These are phyloP conservation scores for Irpex lacteus DNA, from an alignment of 1,284 basidiomycete species.

Conservation along the genomic window DNA sequence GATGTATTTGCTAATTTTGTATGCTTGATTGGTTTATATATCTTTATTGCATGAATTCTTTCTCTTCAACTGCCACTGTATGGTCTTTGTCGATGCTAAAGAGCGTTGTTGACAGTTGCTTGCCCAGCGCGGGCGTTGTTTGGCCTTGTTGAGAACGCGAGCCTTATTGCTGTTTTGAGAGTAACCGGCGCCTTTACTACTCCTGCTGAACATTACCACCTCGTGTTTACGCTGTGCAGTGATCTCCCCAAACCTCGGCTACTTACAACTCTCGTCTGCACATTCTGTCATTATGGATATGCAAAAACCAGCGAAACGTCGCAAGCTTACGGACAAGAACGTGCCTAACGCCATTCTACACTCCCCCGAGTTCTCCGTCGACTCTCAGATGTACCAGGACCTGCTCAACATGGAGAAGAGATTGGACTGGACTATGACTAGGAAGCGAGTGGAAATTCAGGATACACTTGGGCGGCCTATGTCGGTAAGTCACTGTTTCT, in stretches of 20 bases:
- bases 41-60: not conserved
- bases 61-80: not conserved
- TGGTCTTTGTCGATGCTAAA: too few relatives aligned
- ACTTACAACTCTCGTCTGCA: not conserved
- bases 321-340: slow-evolving; percentile 78
- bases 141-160: slow-evolving; percentile 3
- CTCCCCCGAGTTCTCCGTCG: slow-evolving; percentile 69
- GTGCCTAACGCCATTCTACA: slow-evolving; percentile 70
- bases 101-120: not conserved
- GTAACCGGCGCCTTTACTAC: too few relatives aligned
- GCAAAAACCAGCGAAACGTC: slow-evolving; percentile 35
- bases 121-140: not conserved
- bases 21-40: not conserved
- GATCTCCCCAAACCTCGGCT: not conserved
- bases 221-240: not conserved
- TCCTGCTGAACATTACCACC: not conserved
- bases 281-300: slow-evolving; percentile 8
- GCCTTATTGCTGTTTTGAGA: not conserved
- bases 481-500: slow-evolving; percentile 39
- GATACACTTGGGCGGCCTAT: slow-evolving; percentile 69
- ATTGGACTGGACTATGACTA: slow-evolving; percentile 92
- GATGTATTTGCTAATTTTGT: not conserved
- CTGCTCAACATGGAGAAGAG: slow-evolving; percentile 87
- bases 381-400: slow-evolving; percentile 86
- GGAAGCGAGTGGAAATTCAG: slow-evolving; percentile 89